Evolutionary conservation across 2,329 filamentous ascomycete genomes (phyloP), one percentile per base, ranked within the genome.

Genomic region (Tolypocladium ophioglossoides): DNA sequence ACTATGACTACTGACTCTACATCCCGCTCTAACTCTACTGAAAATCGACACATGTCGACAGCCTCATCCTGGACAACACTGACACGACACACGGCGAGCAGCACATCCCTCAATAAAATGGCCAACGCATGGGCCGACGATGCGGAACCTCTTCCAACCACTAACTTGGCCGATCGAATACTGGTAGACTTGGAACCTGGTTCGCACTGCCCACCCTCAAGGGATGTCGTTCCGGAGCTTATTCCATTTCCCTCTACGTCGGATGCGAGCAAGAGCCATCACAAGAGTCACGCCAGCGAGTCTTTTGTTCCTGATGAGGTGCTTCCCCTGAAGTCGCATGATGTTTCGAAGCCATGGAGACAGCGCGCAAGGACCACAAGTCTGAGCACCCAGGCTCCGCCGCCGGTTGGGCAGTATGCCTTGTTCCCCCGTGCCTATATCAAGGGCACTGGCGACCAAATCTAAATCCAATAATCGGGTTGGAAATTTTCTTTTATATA

Each of bases 51-150:
- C 64, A 71, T 75, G 50, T 83, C 80, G 14, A 73, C 74, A 18
- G 72, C 74, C 30, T 83, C 79, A 5, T 76, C 73, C 11, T 76
- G 75, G 56, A 81, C 79, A 1, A 76, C 75, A 40, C 70, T 78
- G 55, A 82, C 78, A 6, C 74, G 77, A 6, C 71, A 79, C 63
- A 83, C 79, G 4, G 68, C 71, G 46, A 82, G 78, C 68, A 80
- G 74, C 55, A 73, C 69, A 14, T 78, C 75, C 14, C 61, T 72
- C 30, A 70, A 66, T 62, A 71, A 71, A 58, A 62, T 66, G 59
- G 59, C 64, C 16, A 62, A 56, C 12, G 57, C 62, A 16, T 66
- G 67, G 61, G 59, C 61, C 2, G 70, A 72, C 20, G 58, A 60
- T 6, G 59, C 62, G 9, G 71, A 72, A 37, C 63, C 62, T 32